Evolutionary conservation across 2,329 filamentous ascomycete species (phyloP), one percentile per base, ranked within the genome.

Genomic region (Fusarium sterilihyphosum): DNA sequence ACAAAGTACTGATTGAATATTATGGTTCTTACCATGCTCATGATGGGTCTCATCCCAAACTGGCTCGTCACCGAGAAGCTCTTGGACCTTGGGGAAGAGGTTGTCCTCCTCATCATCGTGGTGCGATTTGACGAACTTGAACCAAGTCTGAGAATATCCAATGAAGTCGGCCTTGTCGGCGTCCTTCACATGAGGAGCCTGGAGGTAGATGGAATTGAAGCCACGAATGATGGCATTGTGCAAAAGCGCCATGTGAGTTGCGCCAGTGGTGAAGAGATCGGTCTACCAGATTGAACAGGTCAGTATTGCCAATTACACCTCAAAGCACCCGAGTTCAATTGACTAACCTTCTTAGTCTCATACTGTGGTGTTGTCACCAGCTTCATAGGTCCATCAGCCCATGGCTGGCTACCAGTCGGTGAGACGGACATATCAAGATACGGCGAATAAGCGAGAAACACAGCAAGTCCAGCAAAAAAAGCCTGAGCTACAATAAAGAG

Each of bases 191-290:
- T 87, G 83, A 17, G 86, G 85, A 2, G 88, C 89, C 79, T 92
- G 90, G 46, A 87, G 85, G 78, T 88, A 90, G 77, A 92, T 90
- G 76, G 86, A 88, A 81, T 92, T 92, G 83, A 89, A 90, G 61
- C 89, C 88, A 47, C 90, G 88, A 71, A 92, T 87, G 76, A 92
- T 88, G 64, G 87, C 83, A 76, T 92, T 92, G 84, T 92, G 89
- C 57, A 90, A 82, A 59, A 91, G 80, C 7, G 86, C 85, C 89
- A 91, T 92, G 80, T 92, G 88, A 22, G 88, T 89, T 0, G 90
- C 89, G 29, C 88, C 88, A 1, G 84, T 85, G 3, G 88, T 89
- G 80, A 90, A 91, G 73, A 90, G 83, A 76, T 91, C 88, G 43
- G 86, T 87, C 86, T 89, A 18, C 17, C 37, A 33, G 6, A 33